Conservation (phyloP, 2,329 filamentous ascomycete species). For the Claviceps pazoutovae region DNA sequence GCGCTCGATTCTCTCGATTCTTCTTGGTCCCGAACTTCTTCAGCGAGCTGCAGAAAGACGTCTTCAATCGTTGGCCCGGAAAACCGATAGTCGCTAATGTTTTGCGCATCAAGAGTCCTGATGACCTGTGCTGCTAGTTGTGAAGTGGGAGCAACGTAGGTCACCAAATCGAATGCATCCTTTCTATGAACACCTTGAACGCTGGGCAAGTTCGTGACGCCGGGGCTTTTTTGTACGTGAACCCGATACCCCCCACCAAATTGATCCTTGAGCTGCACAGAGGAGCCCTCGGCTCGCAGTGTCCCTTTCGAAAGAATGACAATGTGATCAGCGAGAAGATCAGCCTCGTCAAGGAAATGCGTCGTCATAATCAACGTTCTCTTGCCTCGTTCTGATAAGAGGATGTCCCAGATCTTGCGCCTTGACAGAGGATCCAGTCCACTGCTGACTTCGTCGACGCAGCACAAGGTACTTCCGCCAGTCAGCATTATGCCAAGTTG, state of each 20-base stretch:
- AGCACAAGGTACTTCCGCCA: conserved; percentile 75
- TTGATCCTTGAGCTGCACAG: conserved; percentile 70
- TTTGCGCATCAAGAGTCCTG: conserved; percentile 48
- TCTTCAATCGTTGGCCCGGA: conserved; percentile 86
- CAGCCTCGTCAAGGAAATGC: conserved; percentile 88
- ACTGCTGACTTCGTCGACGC: conserved; percentile 81
- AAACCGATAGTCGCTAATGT: conserved; percentile 67
- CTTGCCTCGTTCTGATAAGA: conserved; percentile 67
- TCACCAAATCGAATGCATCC: conserved; percentile 53
- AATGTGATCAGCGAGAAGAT: conserved; percentile 78
- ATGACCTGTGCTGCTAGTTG: conserved; percentile 59
- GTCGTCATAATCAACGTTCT: conserved; percentile 81
- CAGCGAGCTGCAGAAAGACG: conserved; percentile 75
- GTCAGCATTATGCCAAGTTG: conserved; percentile 94
- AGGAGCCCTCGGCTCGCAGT: conserved; percentile 69
- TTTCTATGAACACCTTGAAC: conserved; percentile 44
- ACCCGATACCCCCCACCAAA: conserved; percentile 78
- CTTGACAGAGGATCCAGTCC: conserved; percentile 78
- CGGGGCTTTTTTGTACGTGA: conserved; percentile 49
- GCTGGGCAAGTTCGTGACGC: conserved; percentile 31
- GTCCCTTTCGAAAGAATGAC: conserved; percentile 75
- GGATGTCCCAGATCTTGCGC: conserved; percentile 87
- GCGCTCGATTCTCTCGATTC: conserved; percentile 14
- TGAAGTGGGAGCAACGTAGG: conserved; percentile 59
- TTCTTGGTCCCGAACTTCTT: conserved; percentile 53